Evolutionary conservation across 2,329 filamentous ascomycete species (phyloP), one percentile per base, ranked within the genome.

Genomic region (Shiraia bambusicola): DNA sequence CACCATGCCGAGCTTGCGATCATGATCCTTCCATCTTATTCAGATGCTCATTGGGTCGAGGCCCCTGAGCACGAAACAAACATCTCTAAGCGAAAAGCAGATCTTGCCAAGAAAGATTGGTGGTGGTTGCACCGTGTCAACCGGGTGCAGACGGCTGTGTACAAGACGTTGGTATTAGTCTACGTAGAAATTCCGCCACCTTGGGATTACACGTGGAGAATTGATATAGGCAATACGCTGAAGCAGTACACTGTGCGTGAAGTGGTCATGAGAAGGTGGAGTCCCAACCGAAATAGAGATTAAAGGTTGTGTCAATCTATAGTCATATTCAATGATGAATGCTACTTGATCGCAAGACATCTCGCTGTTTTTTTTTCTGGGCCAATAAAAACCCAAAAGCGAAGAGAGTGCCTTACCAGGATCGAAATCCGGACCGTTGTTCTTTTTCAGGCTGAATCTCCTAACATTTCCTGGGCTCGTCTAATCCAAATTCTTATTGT

Each of bases 1-100:
- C 84, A 89, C 15, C 93, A 98, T 63, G 93, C 93, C 15, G 90
- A 97, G 62, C 98, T 96, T 63, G 91, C 88, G 1, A 72, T 96
- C 30, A 76, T 92, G 16, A 82, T 98, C 28, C 65, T 97, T 3
- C 92, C 93, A 0, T 85, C 89, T 0, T 97, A 94, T 63, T 83
- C 71, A 6, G 75, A 93, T 61, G 63, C 80, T 0, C 83, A 84
- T 60, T 96, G 91, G 90, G 72, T 67, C 2, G 63, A 64, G 5
- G 71, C 73, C 30, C 73, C 72, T 0, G 60, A 72, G 16, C 70
- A 73, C 17, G 32, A 35, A 51, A 78, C 50, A 70, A 75, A 1
- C 68, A 77, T 33, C 77, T 78, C 3, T 78, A 79, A 30, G 63
- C 72, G 35, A 73, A 76, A 74, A 17, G 47, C 56, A 35, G 72